Conservation (phyloP, 2,329 filamentous ascomycete species). For the Raffaelea albimanens region DNA sequence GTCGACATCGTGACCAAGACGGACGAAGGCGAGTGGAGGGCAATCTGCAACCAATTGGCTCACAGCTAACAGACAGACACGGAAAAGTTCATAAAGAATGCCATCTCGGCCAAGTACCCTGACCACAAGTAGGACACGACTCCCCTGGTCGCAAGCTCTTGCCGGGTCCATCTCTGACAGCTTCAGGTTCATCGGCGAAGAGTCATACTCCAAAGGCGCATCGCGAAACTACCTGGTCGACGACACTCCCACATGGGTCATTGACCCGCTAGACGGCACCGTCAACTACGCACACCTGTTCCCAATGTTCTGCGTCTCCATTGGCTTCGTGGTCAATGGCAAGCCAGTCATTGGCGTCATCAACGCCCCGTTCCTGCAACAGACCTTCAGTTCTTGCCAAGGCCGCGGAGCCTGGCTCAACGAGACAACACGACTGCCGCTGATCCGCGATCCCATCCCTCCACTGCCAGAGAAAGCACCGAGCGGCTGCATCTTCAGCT, state of each 20-base stretch:
- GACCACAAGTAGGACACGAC: conserved; percentile 43
- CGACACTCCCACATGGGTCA: conserved; percentile 59
- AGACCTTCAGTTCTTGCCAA: conserved; percentile 58
- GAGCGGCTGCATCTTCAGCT: conserved; percentile 60
- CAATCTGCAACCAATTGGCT: no score
- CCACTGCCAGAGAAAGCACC: conserved; percentile 56
- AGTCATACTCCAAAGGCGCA: conserved; percentile 60
- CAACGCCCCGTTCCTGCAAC: conserved; percentile 59
- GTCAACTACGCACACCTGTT: conserved; percentile 76
- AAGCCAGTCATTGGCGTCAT: conserved; percentile 60
- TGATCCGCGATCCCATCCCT: conserved; percentile 52
- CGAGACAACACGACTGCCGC: conserved; percentile 51
- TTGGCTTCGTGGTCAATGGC: conserved; percentile 54
- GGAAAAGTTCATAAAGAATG: conserved; percentile 57
- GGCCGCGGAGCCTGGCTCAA: conserved; percentile 63
- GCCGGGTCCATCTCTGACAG: no score
- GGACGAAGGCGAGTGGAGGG: conserved; percentile 53
- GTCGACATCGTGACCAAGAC: conserved; percentile 73
- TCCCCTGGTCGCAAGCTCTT: no score
- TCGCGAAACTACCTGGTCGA: conserved; percentile 60
- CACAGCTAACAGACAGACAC: conserved; percentile 47
- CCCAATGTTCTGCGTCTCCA: conserved; percentile 74
- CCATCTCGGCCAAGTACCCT: conserved; percentile 53
- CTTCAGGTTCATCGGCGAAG: conserved; percentile 68
- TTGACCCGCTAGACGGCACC: conserved; percentile 71